Conservation (phyloP, 257 asterid species). For the Jasminum sambac region DNA sequence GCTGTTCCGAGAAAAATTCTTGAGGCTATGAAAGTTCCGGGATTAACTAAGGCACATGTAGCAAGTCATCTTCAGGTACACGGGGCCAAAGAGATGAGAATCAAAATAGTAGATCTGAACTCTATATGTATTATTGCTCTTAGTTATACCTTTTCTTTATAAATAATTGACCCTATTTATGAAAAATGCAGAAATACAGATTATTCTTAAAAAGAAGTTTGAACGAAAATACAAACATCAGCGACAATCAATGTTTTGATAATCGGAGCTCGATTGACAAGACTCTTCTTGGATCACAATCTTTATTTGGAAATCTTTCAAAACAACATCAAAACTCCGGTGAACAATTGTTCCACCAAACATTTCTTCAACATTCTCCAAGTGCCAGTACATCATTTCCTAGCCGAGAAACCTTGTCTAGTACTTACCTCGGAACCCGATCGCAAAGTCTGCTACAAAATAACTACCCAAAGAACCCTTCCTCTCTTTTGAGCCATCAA, state of each 20-base stretch:
- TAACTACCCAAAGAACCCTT: not conserved
- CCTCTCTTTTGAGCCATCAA: slow-evolving; percentile 11
- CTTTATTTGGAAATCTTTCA: slow-evolving; percentile 15
- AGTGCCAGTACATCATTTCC: slow-evolving; percentile 8
- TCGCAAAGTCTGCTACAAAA: slow-evolving; percentile 16
- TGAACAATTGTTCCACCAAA: not conserved
- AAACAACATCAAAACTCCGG: slow-evolving; percentile 7
- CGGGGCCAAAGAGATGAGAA: not conserved
- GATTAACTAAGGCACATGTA: slow-evolving; percentile 55
- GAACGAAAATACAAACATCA: slow-evolving; percentile 34
- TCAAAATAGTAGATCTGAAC: not conserved
- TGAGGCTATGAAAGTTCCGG: slow-evolving; percentile 52
- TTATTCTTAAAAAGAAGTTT: slow-evolving; percentile 48
- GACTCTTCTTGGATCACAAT: slow-evolving; percentile 8
- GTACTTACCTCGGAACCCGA: not conserved
- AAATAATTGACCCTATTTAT: not conserved
- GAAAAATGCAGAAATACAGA: slow-evolving; percentile 46
- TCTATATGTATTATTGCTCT: not conserved
- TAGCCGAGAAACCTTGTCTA: slow-evolving; percentile 14
- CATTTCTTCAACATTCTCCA: not conserved
- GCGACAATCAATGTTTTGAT: slow-evolving; percentile 20
- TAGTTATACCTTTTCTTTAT: not conserved
- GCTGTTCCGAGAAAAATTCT: slow-evolving; percentile 60
- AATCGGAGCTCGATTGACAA: slow-evolving; percentile 16
- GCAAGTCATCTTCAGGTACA: slow-evolving; percentile 76